Evolutionary conservation across 2,329 filamentous ascomycete genomes (phyloP).

Genomic region (Eutypella sp.): DNA sequence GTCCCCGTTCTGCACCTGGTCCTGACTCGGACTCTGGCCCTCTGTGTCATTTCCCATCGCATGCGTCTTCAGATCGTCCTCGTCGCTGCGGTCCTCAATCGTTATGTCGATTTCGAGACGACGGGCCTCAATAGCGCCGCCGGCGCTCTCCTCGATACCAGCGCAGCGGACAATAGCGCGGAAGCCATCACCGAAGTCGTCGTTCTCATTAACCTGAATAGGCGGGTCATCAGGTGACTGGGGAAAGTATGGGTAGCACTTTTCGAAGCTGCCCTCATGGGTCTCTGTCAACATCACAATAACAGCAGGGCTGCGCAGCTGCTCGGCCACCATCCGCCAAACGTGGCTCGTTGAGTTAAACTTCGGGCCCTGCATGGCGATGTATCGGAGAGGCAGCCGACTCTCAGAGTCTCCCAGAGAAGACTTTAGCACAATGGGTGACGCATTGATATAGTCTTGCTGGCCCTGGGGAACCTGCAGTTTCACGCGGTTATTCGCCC

Average conservation of each 20-base stretch:
- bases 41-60: too few species aligned
- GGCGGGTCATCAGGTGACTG: conserved; percentile 46
- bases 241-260: conserved; percentile 89
- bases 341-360: conserved; percentile 70
- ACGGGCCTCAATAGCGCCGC: conserved; percentile 65
- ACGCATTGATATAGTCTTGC: conserved; percentile 80
- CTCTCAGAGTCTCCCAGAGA: conserved; percentile 29
- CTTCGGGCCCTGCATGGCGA: conserved; percentile 92
- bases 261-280: conserved; percentile 69
- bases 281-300: conserved; percentile 95
- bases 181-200: conserved; percentile 63
- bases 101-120: conserved; percentile 48
- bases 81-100: not conserved
- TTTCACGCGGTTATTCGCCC: conserved; percentile 78
- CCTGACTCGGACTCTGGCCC: too few species aligned
- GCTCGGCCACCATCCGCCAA: conserved; percentile 93
- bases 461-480: conserved; percentile 70
- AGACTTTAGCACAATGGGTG: conserved; percentile 56
- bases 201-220: conserved; percentile 55
- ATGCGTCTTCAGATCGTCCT: too few species aligned
- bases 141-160: conserved; percentile 48
- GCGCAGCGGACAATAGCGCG: conserved; percentile 66
- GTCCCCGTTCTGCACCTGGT: not conserved
- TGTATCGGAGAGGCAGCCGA: conserved; percentile 57
- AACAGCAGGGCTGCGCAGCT: conserved; percentile 65